Conservation (phyloP, 371 early-diverging fungal species). For the Paraphysoderma sedebokerense region DNA sequence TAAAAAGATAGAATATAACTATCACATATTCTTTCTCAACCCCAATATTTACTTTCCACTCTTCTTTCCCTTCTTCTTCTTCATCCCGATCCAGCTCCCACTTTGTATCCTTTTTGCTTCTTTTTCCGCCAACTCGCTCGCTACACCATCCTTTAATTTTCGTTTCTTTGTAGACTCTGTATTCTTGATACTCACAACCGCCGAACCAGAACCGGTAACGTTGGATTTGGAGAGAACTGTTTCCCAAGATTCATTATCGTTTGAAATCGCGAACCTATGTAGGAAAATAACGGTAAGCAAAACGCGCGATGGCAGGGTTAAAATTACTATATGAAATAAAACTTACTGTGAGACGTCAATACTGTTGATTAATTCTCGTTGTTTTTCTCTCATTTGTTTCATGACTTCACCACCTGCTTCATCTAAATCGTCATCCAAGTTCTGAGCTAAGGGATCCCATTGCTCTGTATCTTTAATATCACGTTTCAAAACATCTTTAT, state of each 20-base stretch:
- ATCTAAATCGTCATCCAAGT: constrained; percentile 59
- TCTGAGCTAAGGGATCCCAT: constrained; percentile 64
- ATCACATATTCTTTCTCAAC: too few relatives aligned
- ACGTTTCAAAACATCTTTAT: constrained; percentile 16
- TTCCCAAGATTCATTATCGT: constrained; percentile 49
- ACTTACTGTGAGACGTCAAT: constrained; percentile 52
- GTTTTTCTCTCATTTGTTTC: constrained; percentile 42
- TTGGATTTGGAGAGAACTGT: constrained; percentile 13
- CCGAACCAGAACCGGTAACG: constrained; percentile 25
- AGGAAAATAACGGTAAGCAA: background rate
- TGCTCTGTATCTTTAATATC: constrained; percentile 53
- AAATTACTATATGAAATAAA: background rate
- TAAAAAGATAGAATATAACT: too few relatives aligned
- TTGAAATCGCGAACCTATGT: constrained; percentile 58
- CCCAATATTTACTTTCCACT: background rate
- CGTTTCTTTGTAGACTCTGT: constrained; percentile 47
- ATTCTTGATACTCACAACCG: constrained; percentile 58
- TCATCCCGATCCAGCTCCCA: constrained; percentile 3
- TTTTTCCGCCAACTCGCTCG: constrained; percentile 9
- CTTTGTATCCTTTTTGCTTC: background rate
- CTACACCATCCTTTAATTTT: constrained; percentile 11
- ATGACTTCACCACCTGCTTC: constrained; percentile 58
- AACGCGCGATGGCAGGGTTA: background rate
- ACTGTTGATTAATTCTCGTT: constrained; percentile 64
- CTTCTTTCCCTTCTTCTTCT: constrained; percentile 13